Conservation (phyloP, 179 eudicot species). For the Camellia oleifera region DNA sequence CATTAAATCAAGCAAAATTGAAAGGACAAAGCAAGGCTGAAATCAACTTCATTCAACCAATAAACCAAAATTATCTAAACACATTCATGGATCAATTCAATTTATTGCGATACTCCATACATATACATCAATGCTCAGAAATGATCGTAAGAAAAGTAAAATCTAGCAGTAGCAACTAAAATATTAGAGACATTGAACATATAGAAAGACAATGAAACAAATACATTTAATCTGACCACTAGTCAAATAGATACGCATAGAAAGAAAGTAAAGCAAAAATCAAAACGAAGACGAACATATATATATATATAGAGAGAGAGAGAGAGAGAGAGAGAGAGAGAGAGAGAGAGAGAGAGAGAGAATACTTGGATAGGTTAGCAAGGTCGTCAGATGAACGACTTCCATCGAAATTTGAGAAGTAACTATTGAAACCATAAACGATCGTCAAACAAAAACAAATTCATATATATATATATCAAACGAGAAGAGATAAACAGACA, state of each 20-base stretch:
- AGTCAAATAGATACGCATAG: not conserved
- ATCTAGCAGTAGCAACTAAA: not conserved
- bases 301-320: not conserved
- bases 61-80: not conserved
- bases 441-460: slow-evolving; percentile 10
- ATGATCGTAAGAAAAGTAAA: not conserved
- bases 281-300: not conserved
- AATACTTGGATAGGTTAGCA: slow-evolving; percentile 20
- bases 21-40: not conserved
- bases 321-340: not conserved
- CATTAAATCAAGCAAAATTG: not conserved
- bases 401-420: slow-evolving; percentile 17
- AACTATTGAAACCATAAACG: slow-evolving; percentile 3
- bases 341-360: not conserved
- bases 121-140: not conserved
- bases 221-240: not conserved
- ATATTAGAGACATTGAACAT: not conserved
- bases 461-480: not conserved
- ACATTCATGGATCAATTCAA: not conserved
- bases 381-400: slow-evolving; percentile 15
- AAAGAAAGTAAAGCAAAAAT: not conserved
- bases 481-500: not conserved
- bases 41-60: not conserved
- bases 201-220: not conserved
- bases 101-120: not conserved